Base-by-base conservation (phyloP, 768 basidiomycete species). In the Tricholoma bakamatsutake region DNA sequence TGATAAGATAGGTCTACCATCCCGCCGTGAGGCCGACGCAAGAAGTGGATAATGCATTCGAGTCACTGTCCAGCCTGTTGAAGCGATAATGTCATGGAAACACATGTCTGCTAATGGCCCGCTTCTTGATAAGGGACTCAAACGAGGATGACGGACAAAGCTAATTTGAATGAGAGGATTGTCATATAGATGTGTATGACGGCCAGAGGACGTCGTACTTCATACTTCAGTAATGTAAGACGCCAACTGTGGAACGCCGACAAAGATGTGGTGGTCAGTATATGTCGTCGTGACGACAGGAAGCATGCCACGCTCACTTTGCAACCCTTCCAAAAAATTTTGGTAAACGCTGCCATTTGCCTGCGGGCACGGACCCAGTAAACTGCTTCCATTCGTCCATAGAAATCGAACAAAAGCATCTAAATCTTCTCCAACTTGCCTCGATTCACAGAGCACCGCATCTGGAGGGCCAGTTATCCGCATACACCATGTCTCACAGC, bases 401-500 rank as follows among this genome's bases (percentile, higher is more conserved):
- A 56, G 65, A 24, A 73, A 67, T 40, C 66, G 37, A 15, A 31
- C 21, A 24, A 73, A 68, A 9, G 66, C 67, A 48, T 65, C 56
- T 56, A 71, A 71, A 52, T 71, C 67, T n/a, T 69, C 66, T 3
- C 69, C 65, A 1, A 68, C 55, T 6, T 67, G 64, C 18, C 64
- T 31, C 2, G 69, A 69, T 30, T 59, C 59, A 63, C 68, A 71
- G 2, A 64, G 57, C 15, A 58, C 69, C 17, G 62, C 58, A 5
- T 60, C 39, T 54, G 5, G 37, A 24, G 0, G 72, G 67, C 37
- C 69, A 70, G 4, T 62, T 68, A 69, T 6, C 73, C 72, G 28
- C 71, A 66, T 28, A 66, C 35, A 47, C 72, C 72, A 56, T 71
- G 73, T 43, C 69, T 61, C 28, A 73, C 67, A 67, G 50, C 21